Evolutionary conservation across 1,284 basidiomycete species (phyloP), one percentile per base, ranked within the genome.

Genomic region (Athelia psychrophila): DNA sequence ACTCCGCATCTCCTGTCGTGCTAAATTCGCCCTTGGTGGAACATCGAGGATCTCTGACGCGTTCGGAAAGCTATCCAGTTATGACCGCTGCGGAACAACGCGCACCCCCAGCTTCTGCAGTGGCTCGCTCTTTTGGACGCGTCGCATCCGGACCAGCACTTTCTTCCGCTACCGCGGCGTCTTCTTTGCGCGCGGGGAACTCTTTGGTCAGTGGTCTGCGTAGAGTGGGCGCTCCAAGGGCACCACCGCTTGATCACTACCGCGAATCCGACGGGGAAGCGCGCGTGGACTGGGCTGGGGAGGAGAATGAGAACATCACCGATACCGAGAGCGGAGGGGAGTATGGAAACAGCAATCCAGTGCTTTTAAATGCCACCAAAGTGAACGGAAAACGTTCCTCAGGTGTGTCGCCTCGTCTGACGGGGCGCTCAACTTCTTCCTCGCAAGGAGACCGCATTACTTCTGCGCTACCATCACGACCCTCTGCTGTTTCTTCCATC

Each of bases 51-150:
- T 80, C 84, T 1, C 73, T 88, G 18, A 79, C 85, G 5, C 79
- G 83, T 24, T 86, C 86, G 44, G 85, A 88, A 62, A 86, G 81
- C 59, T 75, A 74, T 59, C 60, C 76, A 33, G 60, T 69, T 15
- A 62, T 73, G 23, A 60, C 55, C 32, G 53, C 64, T 9, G 38
- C 38, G 38, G 38, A 42, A 42, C 38, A 42, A n/a, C 38, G 20
- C 27, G 38, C 38, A 22, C 38, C 20, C 38, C 20, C 6, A 42
- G 38, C 38, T 22, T 9, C 38, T 8, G 38, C 66, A 60, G 50
- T 66, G 53, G 42, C 66, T 2, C 78, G 70, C 56, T 79, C 79
- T 3, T 83, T 89, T 59, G 78, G 81, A 58, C 82, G 86, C 52
- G 75, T 79, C 35, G 72, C 77, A 2, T 89, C 86, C 4, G 81